Evolutionary conservation across 108 stramenopile genomes (phyloP), one percentile per base, ranked within the genome.

Genomic region (Aurantiochytrium sp.): DNA sequence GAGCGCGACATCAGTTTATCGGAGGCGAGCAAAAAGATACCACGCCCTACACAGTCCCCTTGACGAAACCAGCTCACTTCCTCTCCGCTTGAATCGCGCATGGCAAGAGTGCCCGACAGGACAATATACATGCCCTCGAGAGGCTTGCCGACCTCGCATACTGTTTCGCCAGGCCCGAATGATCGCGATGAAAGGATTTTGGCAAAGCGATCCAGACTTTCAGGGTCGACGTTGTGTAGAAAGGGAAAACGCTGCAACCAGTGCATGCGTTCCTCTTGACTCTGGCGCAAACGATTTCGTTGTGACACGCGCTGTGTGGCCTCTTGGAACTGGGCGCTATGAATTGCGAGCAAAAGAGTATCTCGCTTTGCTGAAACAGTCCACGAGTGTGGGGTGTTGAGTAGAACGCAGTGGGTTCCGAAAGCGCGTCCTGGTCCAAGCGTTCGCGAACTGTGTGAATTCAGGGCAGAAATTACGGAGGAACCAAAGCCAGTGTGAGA

Each of bases 241-340:
- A 83, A 83, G 4, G 76, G 51, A 23, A 83, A 83, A 18, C 76
- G 76, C 76, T 53, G 51, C 12, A 83, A 45, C 76, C 76, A 83
- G 49, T 4, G 23, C 51, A 53, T 6, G 25, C 76, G 76, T 35
- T 53, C 51, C 51, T 4, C 1, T 12, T 2, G 49, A 45, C 51
- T 53, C 76, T 83, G 23, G 10, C 45, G 45, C 8, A 83, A 3
- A 6, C 76, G 6, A 23, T 53, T 83, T 35, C 76, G 45, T 45
- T 83, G 49, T 2, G 49, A 53, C 19, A 83, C 49, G 3, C 76
- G 76, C 45, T 47, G 45, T 21, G 76, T 21, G 28, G 28, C 51
- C 49, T 83, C 76, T 23, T 83, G 76, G 51, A 83, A 83, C 76
- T 83, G 76, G 6, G 49, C 49, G n/a, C 76, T 47, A 53, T 83